phyloP scores from a whole-genome alignment of 2,329 filamentous ascomycete genomes.

The Ophiocordyceps sinensis region DNA sequence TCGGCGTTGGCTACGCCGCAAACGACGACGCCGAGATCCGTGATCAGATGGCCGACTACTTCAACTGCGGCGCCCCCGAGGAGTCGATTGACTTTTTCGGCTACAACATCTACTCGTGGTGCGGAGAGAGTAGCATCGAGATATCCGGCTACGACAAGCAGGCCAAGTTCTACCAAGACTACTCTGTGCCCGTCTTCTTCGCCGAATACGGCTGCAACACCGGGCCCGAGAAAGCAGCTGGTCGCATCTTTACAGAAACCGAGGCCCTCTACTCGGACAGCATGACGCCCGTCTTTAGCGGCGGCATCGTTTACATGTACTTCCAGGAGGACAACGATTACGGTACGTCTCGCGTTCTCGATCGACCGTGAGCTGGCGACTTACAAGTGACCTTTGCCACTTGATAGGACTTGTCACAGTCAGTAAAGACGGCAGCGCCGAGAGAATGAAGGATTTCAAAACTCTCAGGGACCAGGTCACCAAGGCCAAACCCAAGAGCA shows the following conservation, averaged over 20 bases:
- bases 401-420: slow-evolving; percentile 50
- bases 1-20: slow-evolving; percentile 91
- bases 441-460: slow-evolving; percentile 60
- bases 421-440: slow-evolving; percentile 33
- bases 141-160: slow-evolving; percentile 69
- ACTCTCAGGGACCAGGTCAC: slow-evolving; percentile 57
- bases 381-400: background rate
- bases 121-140: slow-evolving; percentile 65
- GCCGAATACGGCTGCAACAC: slow-evolving; percentile 94
- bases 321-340: slow-evolving; percentile 85
- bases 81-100: slow-evolving; percentile 90
- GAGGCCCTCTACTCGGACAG: slow-evolving; percentile 60
- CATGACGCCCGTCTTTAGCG: slow-evolving; percentile 83
- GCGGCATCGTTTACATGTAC: slow-evolving; percentile 98
- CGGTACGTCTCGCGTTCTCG: slow-evolving; percentile 30
- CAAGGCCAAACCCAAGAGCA: slow-evolving; percentile 49
- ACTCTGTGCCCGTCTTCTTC: slow-evolving; percentile 93
- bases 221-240: slow-evolving; percentile 37
- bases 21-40: slow-evolving; percentile 83
- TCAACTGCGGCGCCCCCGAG: slow-evolving; percentile 64
- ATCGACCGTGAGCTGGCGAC: background rate
- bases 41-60: slow-evolving; percentile 73
- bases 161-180: slow-evolving; percentile 74
- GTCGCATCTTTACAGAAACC: slow-evolving; percentile 76
- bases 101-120: slow-evolving; percentile 99